Evolutionary conservation across 805 yeast species (phyloP).

Genomic region (Sugiyamaella chiloensis): DNA sequence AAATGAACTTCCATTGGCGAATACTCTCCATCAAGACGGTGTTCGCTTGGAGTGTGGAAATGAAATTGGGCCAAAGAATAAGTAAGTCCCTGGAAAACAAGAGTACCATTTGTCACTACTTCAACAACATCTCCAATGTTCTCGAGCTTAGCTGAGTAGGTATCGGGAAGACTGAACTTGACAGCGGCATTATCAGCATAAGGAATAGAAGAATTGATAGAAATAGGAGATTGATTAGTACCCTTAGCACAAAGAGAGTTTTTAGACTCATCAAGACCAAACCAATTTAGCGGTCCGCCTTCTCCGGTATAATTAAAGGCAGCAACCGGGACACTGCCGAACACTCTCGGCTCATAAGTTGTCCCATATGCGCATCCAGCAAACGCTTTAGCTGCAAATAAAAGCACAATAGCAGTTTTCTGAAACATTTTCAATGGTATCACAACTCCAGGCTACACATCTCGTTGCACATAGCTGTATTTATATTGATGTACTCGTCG

Average conservation of each 20-base stretch:
- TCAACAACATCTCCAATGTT: constrained; percentile 6
- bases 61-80: constrained; percentile 9
- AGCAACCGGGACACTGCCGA: background rate
- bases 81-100: background rate
- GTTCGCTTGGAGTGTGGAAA: constrained; percentile 12
- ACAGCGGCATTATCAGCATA: background rate
- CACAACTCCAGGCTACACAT: no score
- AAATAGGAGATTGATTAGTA: constrained; percentile 7
- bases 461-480: no score
- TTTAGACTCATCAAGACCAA: background rate
- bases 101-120: constrained; percentile 1
- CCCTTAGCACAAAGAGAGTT: constrained; percentile 5
- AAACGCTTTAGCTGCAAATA: no score
- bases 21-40: constrained; percentile 3
- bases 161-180: background rate
- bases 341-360: no score
- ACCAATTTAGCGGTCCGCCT: constrained; percentile 7
- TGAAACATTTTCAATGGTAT: no score
- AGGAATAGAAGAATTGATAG: background rate
- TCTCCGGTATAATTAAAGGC: constrained; percentile 5
- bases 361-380: no score
- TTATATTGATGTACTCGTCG: no score
- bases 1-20: no score
- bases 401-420: no score
- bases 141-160: background rate